phyloP scores from a whole-genome alignment of 495 filamentous ascomycete genomes.

The Penicillium egyptiacum region DNA sequence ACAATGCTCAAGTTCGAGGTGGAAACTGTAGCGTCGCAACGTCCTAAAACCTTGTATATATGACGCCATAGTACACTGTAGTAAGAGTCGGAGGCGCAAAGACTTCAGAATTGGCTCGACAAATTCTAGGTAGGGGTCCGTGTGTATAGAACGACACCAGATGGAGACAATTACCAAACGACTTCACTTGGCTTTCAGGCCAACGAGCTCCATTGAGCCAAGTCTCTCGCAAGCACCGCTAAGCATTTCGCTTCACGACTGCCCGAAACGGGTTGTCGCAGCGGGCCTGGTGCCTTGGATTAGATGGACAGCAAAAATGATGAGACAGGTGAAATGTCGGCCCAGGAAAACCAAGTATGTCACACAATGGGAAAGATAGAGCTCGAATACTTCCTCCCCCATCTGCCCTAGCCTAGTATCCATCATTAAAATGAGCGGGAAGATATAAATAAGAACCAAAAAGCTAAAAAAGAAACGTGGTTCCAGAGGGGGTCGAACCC shows the following conservation, averaged over 20 bases:
- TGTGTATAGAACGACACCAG: not conserved
- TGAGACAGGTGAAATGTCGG: not conserved
- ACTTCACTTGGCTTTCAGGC: not conserved
- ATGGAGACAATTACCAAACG: not conserved
- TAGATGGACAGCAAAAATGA: not conserved
- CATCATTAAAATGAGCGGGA: no score
- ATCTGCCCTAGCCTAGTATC: no score
- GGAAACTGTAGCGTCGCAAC: slow-evolving; percentile 24
- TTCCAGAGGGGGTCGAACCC: slow-evolving; percentile 17
- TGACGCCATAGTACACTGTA: slow-evolving; percentile 18
- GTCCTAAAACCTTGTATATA: not conserved
- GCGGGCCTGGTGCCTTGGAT: not conserved
- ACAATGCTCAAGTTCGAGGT: slow-evolving; percentile 29
- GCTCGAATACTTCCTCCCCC: no score
- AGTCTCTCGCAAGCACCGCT: not conserved
- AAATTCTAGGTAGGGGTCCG: not conserved
- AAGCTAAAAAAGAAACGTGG: no score
- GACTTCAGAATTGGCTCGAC: not conserved
- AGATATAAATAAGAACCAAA: no score
- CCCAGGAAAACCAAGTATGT: not conserved
- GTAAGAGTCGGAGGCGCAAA: no score
- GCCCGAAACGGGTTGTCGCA: slow-evolving; percentile 7
- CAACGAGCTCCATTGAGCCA: not conserved
- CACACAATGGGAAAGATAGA: slow-evolving; percentile 2
- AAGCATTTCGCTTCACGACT: not conserved